These are phyloP conservation scores for Diutina neorugosa DNA, from an alignment of 1,139 yeast genomes.

Conservation along the genomic window DNA sequence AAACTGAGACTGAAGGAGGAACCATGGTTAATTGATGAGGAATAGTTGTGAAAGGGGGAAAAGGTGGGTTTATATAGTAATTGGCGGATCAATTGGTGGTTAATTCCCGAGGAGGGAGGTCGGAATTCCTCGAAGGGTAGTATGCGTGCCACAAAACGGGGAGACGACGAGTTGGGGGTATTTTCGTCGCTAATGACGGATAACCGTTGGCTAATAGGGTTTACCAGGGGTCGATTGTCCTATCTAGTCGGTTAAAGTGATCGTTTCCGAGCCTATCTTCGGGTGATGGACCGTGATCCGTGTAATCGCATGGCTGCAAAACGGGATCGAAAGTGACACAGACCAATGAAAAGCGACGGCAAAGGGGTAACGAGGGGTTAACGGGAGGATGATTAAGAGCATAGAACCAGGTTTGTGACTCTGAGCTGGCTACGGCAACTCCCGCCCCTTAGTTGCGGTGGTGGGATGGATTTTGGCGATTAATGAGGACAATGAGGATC, in stretches of 20 bases:
- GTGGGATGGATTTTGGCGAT: no score
- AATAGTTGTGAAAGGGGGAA: not conserved
- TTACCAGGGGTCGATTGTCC: not conserved
- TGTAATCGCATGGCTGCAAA: not conserved
- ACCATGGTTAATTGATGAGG: not conserved
- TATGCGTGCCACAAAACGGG: not conserved
- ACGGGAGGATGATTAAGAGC: not conserved
- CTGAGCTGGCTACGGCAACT: not conserved
- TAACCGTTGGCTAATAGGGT: not conserved
- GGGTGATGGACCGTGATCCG: not conserved
- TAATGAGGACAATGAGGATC: no score
- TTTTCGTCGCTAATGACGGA: not conserved
- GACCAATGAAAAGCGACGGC: not conserved
- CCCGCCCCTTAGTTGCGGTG: not conserved
- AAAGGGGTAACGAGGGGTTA: not conserved
- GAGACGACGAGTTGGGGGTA: not conserved
- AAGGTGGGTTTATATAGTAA: not conserved
- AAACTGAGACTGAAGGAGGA: not conserved
- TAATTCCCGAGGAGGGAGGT: not conserved
- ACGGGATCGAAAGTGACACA: not conserved
- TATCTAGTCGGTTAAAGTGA: not conserved
- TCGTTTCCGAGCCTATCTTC: not conserved
- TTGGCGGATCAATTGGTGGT: not conserved
- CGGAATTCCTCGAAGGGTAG: not conserved
- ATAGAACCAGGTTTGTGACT: not conserved